phyloP scores from a whole-genome alignment of 306 rosid genomes.

The Lotus japonicus region DNA sequence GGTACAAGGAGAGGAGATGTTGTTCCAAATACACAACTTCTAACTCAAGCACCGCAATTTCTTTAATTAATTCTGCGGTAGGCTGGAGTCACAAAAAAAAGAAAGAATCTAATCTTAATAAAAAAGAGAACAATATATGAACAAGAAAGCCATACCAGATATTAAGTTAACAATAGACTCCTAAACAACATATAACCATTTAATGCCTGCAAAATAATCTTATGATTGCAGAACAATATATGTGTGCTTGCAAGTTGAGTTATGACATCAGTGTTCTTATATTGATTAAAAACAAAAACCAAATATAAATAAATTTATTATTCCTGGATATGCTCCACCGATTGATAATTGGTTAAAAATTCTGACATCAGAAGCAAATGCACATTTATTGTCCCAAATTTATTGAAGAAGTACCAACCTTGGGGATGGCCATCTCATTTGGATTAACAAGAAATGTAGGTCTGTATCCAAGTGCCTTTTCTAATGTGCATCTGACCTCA shows the following conservation, averaged over 20 bases:
- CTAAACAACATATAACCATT: neutral
- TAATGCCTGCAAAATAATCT: neutral
- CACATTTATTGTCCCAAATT: neutral
- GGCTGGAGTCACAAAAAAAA: slow-evolving; percentile 49
- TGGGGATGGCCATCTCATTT: slow-evolving; percentile 41
- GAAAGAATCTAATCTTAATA: neutral
- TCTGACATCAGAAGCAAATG: neutral
- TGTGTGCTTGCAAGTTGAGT: neutral
- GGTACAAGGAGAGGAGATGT: slow-evolving; percentile 80
- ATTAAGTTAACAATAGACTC: neutral
- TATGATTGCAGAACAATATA: neutral
- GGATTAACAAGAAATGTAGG: slow-evolving; percentile 41
- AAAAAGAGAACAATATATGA: neutral
- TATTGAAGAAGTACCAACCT: slow-evolving; percentile 44
- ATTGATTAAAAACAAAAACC: neutral
- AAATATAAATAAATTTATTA: neutral
- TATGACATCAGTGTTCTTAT: neutral
- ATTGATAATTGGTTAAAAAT: neutral
- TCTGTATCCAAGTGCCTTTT: slow-evolving; percentile 68
- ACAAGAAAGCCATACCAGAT: neutral
- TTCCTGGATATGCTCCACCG: neutral
- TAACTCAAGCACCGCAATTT: slow-evolving; percentile 79
- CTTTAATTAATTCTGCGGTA: slow-evolving; percentile 71
- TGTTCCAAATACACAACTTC: slow-evolving; percentile 93
- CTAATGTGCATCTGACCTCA: slow-evolving; percentile 62